phyloP scores from a whole-genome alignment of 1,284 basidiomycete species.

The Pascua sp. region DNA sequence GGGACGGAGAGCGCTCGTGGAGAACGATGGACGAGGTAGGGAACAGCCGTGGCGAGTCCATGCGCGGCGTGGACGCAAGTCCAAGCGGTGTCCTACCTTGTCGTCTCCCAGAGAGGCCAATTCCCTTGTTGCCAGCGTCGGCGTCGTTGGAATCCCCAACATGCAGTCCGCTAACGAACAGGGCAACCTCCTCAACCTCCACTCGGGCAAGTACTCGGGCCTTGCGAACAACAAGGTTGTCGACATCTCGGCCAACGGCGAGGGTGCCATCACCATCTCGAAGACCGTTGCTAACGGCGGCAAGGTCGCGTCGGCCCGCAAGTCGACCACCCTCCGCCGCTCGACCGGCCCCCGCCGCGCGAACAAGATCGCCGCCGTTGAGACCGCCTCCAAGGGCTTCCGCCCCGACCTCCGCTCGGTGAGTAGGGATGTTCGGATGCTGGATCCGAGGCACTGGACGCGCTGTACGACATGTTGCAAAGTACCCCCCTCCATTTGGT shows the following conservation, averaged over 20 bases:
- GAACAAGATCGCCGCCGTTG: slow-evolving; percentile 64
- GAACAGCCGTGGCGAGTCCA: too few species aligned
- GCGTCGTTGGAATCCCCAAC: neutral
- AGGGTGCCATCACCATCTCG: slow-evolving; percentile 62
- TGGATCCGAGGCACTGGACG: too few species aligned
- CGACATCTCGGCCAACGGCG: slow-evolving; percentile 60
- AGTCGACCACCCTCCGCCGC: slow-evolving; percentile 60
- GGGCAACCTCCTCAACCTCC: slow-evolving; percentile 81
- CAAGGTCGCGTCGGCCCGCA: slow-evolving; percentile 41
- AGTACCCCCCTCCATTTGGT: too few species aligned
- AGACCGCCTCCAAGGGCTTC: slow-evolving; percentile 68
- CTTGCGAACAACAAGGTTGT: slow-evolving; percentile 77
- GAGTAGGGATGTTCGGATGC: slow-evolving; percentile 49
- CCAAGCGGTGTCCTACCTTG: too few species aligned
- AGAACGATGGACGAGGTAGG: too few species aligned
- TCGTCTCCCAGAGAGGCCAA: neutral
- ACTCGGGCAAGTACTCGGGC: slow-evolving; percentile 86
- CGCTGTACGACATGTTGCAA: too few species aligned
- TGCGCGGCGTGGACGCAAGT: neutral
- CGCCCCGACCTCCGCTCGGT: slow-evolving; percentile 76
- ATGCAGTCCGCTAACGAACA: slow-evolving; percentile 37
- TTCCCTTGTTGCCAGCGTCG: too few species aligned
- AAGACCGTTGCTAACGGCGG: slow-evolving; percentile 62
- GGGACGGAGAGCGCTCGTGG: too few species aligned
- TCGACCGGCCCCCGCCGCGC: slow-evolving; percentile 72